phyloP scores from a whole-genome alignment of 129 eudicot genomes.

The Silybum marianum region DNA sequence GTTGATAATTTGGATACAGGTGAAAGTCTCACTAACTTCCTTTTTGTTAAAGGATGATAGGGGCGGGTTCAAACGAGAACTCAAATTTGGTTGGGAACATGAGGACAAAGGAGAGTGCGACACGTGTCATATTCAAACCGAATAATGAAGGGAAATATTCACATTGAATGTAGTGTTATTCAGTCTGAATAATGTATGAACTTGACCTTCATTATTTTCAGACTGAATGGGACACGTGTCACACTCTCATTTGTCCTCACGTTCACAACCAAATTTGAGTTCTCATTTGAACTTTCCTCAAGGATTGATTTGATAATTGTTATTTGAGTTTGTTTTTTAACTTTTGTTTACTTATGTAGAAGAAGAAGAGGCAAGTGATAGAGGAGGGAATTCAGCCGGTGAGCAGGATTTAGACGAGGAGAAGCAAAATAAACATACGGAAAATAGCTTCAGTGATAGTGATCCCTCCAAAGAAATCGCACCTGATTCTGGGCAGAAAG shows the following conservation, averaged over 20 bases:
- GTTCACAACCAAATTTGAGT: too few relatives aligned
- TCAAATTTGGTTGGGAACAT: too few relatives aligned
- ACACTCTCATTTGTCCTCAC: too few relatives aligned
- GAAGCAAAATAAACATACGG: conserved; percentile 35
- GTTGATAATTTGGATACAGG: conserved; percentile 59
- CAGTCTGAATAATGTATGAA: too few relatives aligned
- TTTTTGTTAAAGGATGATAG: not conserved
- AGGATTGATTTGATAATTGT: not conserved
- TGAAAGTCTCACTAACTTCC: conserved; percentile 12
- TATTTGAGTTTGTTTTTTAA: not conserved
- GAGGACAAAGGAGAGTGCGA: too few relatives aligned
- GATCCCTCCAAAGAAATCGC: conserved; percentile 38
- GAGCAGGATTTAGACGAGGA: conserved; percentile 16
- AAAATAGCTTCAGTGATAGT: conserved; percentile 40
- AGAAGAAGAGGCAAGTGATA: conserved; percentile 43
- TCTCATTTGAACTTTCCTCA: not conserved
- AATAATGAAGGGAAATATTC: too few relatives aligned
- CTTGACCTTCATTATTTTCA: too few relatives aligned
- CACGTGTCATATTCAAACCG: too few relatives aligned
- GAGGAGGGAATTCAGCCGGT: conserved; percentile 15
- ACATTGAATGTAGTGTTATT: too few relatives aligned
- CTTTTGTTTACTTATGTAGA: conserved; percentile 27
- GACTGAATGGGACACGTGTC: too few relatives aligned
- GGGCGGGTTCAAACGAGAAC: too few relatives aligned
- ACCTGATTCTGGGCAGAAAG: conserved; percentile 32